Evolutionary conservation across 305 asterid species (phyloP), one percentile per base, ranked within the genome.

Genomic region (Rubia occidens): DNA sequence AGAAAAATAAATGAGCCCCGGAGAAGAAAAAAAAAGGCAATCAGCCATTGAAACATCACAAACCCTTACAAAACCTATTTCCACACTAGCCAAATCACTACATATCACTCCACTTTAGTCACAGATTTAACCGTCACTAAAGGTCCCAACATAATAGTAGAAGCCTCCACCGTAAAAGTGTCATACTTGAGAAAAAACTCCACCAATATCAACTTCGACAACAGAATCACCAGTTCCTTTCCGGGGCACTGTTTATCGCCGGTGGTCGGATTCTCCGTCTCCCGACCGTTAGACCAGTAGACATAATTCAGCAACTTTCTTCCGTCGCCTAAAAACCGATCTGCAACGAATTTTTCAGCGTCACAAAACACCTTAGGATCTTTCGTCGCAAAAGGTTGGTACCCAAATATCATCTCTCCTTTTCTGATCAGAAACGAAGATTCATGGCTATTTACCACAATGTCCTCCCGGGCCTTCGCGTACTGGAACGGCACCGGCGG

Each of bases 211-310:
- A 80, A 55, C 79, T 85, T 80, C 11, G 72, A 63, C 67, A 85
- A 67, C 20, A 85, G 67, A 64, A 83, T 82, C 72, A 76, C 82
- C 67, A 83, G 35, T 5, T 83, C 78, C 71, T 62, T 85, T 0
- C 75, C 90, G 0, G 85, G 77, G 61, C 88, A 83, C 73, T 85
- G 90, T 69, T 85, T 85, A 49, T 85, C 60, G 2, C 42, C 75
- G 26, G 71, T 75, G 2, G 78, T 70, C 1, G 90, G 86, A 43
- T 71, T 26, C 1, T 80, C 78, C 0, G 68, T 83, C 45, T 83
- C 88, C 21, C 86, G 74, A 24, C 71, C 90, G 51, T 83, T 85
- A 26, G 88, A 83, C 90, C 88, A 85, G 43, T 71, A 77, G 8
- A 83, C 80, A 56, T 85, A 77, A 53, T 67, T 76, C 6, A 85